Evolutionary conservation across 495 filamentous ascomycete species (phyloP).

Genomic region (Hypoxylon trugodes): DNA sequence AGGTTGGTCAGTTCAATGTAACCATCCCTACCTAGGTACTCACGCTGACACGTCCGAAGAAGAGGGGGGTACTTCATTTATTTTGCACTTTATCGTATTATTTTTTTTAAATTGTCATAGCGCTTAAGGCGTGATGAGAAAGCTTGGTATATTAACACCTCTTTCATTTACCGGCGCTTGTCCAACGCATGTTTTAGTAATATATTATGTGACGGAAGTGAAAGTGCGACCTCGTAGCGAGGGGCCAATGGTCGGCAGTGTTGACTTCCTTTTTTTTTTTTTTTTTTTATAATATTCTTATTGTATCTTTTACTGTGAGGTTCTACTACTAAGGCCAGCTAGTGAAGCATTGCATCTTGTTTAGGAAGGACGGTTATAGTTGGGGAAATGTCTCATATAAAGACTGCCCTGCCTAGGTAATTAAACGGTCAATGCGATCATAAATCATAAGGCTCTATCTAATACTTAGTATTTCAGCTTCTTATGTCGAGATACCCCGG

Average conservation of each 20-base stretch:
- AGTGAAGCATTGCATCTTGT: slow-evolving; percentile 14
- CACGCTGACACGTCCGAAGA: slow-evolving; percentile 14
- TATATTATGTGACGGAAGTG: slow-evolving; percentile 23
- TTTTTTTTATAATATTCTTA: background rate
- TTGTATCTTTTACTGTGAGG: background rate
- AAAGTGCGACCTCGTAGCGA: slow-evolving; percentile 3
- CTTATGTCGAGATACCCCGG: slow-evolving; percentile 26
- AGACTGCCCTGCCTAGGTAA: background rate
- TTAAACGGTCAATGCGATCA: background rate
- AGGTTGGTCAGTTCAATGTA: slow-evolving; percentile 35
- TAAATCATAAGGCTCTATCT: slow-evolving; percentile 7
- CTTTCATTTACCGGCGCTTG: slow-evolving; percentile 22
- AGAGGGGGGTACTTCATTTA: slow-evolving; percentile 31
- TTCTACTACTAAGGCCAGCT: slow-evolving; percentile 6
- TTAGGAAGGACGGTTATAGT: background rate
- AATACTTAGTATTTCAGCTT: slow-evolving; percentile 5
- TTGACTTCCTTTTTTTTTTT: slow-evolving; percentile 6
- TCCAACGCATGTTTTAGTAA: slow-evolving; percentile 25
- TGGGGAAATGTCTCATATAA: slow-evolving; percentile 7
- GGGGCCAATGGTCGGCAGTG: background rate
- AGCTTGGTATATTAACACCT: slow-evolving; percentile 19
- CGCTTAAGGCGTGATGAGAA: slow-evolving; percentile 37
- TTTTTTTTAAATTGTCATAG: slow-evolving; percentile 28
- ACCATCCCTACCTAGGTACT: slow-evolving; percentile 28
- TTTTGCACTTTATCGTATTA: slow-evolving; percentile 7